Base-by-base conservation (phyloP, 352 stramenopile genomes). In the Blastocystis sp. region DNA sequence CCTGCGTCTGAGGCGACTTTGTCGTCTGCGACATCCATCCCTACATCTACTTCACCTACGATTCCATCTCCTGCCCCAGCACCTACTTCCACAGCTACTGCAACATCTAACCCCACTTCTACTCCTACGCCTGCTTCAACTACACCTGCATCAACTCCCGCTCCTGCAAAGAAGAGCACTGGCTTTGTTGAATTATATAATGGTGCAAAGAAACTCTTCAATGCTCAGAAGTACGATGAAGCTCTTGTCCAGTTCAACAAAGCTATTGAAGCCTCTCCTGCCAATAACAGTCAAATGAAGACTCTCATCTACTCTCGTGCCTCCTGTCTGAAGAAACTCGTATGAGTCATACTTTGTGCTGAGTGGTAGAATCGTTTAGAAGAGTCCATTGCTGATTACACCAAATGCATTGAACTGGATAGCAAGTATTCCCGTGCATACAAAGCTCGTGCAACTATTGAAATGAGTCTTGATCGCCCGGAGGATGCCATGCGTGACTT, bases 351-450 rank as follows among this genome's bases (percentile, higher is more conserved):
- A 24, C 13, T 76, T 13, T 7, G 13, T 33, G 6, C 3, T 76
- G 19, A 58, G 1, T 1, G 40, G 13, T 76, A 76, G 78, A 89
- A 89, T 22, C 78, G 60, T 24, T 30, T 89, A 19, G 60, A 76
- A 35, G 66, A 89, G 56, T 27, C 53, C 11, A 1, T 89, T 44
- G 24, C 37, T 1, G 60, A 62, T 22, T 89, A 79, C 42, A 77
- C 78, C n/a, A 69, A 89, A 57, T 76, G 60, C 48, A 89, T 89
- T 53, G 42, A 69, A 30, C 42, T 89, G 66, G 78, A 89, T 44
- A 30, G 33, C 11, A 89, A 76, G 54, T 89, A 89, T 33, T 37
- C 22, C 15, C 60, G 66, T 53, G 78, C 78, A 42, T 89, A 89
- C 66, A 79, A 66, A 37, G 66, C 60, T 15, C 78, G 78, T 54